These are phyloP conservation scores for Monilinia fructigena DNA, from an alignment of 2,329 filamentous ascomycete genomes.

Conservation along the genomic window DNA sequence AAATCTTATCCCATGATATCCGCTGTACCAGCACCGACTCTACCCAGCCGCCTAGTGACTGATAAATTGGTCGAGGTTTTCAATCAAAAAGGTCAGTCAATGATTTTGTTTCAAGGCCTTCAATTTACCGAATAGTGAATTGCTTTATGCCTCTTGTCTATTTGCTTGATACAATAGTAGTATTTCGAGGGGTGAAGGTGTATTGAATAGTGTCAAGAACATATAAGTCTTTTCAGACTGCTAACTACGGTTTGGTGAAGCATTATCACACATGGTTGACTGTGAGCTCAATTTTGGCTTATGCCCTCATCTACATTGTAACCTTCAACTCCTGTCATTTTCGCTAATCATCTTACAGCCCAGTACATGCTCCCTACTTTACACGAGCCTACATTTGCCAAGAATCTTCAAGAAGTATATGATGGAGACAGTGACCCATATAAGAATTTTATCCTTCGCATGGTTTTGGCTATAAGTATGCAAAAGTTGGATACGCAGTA, in stretches of 20 bases:
- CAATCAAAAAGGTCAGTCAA: conserved; percentile 69
- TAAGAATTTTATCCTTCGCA: conserved; percentile 82
- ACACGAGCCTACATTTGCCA: conserved; percentile 76
- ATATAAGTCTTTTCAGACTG: conserved; percentile 11
- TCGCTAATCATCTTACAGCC: conserved; percentile 50
- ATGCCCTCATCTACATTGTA: conserved; percentile 11
- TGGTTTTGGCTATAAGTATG: conserved; percentile 92
- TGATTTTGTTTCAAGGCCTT: conserved; percentile 12
- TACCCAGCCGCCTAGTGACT: conserved; percentile 72
- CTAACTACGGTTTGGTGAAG: conserved; percentile 15
- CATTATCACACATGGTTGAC: conserved; percentile 14
- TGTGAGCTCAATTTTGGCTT: conserved; percentile 20
- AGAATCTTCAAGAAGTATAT: conserved; percentile 79
- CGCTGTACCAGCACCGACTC: conserved; percentile 70
- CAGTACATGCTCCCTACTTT: conserved; percentile 85
- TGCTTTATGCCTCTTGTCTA: background rate
- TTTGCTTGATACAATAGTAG: background rate
- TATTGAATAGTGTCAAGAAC: conserved; percentile 7
- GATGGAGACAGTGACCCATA: conserved; percentile 72
- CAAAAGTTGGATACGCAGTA: conserved; percentile 88
- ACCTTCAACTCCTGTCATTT: conserved; percentile 8
- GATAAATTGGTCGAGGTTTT: conserved; percentile 82
- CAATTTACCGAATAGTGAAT: conserved; percentile 2
- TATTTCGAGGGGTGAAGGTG: conserved; percentile 1
- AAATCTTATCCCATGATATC: conserved; percentile 92